Base-by-base conservation (phyloP, 2,329 filamentous ascomycete species). In the Fusarium acutatum region DNA sequence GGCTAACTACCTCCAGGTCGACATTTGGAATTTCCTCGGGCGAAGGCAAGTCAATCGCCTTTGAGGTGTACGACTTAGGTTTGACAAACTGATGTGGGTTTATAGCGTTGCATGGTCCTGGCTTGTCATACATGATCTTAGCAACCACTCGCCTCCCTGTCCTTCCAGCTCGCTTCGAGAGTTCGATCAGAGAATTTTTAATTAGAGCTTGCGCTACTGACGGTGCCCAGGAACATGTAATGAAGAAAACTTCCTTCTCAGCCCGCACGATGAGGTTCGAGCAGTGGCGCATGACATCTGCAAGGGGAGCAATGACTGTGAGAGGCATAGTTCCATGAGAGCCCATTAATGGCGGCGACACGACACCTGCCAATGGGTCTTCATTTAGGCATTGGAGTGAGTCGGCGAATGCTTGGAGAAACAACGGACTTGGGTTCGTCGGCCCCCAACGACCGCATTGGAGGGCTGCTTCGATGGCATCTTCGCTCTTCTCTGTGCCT, bases 81-180 rank as follows among this genome's bases (percentile, higher is more conserved):
- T 84, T 74, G 10, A 94, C 89, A 3, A 85, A 77, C 43, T 91
- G 87, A 68, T 93, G 93, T 14, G 91, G 89, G n/a, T 92, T 88
- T 43, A 91, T 74, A 3, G 90, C 81, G 80, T 94, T 92, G 66
- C 88, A 89, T 5, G 89, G 81, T 66, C 88, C 89, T 14, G 92
- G 93, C 15, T 92, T 87, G 79, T 95, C 93, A 79, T 94, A 95
- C 75, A 95, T 89, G 71, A 96, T 83, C 79, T 94, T 95, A 66
- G 95, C 88, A 0, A 93, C 86, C 1, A 93, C 85, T 60, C 85
- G 88, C 22, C 84, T 80, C 0, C 88, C 88, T 28, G 89, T 83
- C 57, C 84, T 83, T 0, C 89, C 90, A 1, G 90, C 91, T 30
- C 92, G 87, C 40, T 82, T 86, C 0, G 93, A 93, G 1, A 95